Evolutionary conservation across 2,329 filamentous ascomycete genomes (phyloP).

Genomic region (Verticillium dahliae): DNA sequence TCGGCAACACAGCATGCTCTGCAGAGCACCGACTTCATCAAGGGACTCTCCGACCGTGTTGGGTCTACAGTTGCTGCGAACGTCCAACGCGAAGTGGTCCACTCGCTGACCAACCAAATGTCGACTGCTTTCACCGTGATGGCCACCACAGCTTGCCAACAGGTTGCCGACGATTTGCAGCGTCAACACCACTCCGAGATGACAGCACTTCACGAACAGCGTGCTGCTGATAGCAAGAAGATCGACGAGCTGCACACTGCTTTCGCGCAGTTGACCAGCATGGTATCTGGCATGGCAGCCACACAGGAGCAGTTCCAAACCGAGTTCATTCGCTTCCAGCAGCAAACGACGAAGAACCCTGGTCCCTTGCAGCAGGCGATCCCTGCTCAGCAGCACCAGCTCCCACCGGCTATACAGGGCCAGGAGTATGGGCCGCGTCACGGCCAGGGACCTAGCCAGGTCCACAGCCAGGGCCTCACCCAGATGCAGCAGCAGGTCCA

Average conservation of each 20-base stretch:
- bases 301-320: constrained; percentile 64
- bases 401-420: constrained; percentile 8
- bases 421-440: constrained; percentile 8
- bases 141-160: constrained; percentile 59
- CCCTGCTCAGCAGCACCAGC: constrained; percentile 7
- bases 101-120: constrained; percentile 56
- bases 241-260: constrained; percentile 66
- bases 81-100: constrained; percentile 63
- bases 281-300: constrained; percentile 62
- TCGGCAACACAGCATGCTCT: constrained; percentile 60
- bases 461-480: constrained; percentile 15
- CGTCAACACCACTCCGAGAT: constrained; percentile 48
- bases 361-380: constrained; percentile 13
- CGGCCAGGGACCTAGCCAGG: constrained; percentile 8
- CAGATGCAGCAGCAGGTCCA: constrained; percentile 13
- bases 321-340: constrained; percentile 51
- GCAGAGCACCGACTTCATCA: constrained; percentile 67
- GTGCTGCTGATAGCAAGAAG: constrained; percentile 50
- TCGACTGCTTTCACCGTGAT: constrained; percentile 60
- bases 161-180: constrained; percentile 63
- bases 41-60: constrained; percentile 66
- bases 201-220: constrained; percentile 43
- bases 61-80: constrained; percentile 58
- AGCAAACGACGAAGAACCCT: constrained; percentile 11
- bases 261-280: constrained; percentile 60